A percentile compares a stretch with the other conserved stretches of the same genome.
Evolutionary conservation across 2,329 filamentous ascomycete species (phyloP).

Genomic region (Coleophoma crateriformis): DNA sequence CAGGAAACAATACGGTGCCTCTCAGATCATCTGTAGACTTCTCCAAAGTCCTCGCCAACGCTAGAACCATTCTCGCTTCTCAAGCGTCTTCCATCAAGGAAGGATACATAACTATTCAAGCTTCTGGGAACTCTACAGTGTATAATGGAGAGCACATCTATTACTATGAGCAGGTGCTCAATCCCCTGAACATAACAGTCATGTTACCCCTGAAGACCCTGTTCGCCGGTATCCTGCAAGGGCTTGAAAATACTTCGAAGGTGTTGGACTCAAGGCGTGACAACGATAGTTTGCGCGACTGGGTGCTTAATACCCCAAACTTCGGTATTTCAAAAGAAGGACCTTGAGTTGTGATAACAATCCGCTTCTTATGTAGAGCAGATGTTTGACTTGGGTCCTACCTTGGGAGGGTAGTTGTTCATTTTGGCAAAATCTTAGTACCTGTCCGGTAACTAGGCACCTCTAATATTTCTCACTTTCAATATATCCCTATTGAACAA

Average conservation of each 20-base stretch:
- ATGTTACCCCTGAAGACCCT: background rate
- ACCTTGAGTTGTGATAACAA: too few relatives aligned
- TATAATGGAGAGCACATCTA: conserved; percentile 1
- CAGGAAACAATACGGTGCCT: background rate
- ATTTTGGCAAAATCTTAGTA: too few relatives aligned
- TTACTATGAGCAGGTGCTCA: conserved; percentile 1
- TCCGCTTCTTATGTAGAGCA: too few relatives aligned
- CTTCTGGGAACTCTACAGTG: conserved; percentile 1
- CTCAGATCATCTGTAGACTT: background rate
- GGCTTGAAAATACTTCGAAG: background rate
- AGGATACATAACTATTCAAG: background rate
- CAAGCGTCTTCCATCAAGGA: background rate
- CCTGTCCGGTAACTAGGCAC: too few relatives aligned
- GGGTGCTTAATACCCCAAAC: too few relatives aligned
- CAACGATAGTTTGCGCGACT: too few relatives aligned
- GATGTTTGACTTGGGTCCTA: too few relatives aligned
- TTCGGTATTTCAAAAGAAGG: too few relatives aligned
- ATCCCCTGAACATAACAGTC: background rate
- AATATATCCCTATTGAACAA: too few relatives aligned
- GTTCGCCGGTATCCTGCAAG: background rate
- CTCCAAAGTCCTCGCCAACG: background rate
- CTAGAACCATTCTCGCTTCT: background rate
- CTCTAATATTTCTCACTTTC: too few relatives aligned
- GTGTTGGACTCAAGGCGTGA: too few relatives aligned
- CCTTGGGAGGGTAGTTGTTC: too few relatives aligned